Evolutionary conservation across 768 basidiomycete species (phyloP).

Genomic region (Rubroboletus pulcherrimus): DNA sequence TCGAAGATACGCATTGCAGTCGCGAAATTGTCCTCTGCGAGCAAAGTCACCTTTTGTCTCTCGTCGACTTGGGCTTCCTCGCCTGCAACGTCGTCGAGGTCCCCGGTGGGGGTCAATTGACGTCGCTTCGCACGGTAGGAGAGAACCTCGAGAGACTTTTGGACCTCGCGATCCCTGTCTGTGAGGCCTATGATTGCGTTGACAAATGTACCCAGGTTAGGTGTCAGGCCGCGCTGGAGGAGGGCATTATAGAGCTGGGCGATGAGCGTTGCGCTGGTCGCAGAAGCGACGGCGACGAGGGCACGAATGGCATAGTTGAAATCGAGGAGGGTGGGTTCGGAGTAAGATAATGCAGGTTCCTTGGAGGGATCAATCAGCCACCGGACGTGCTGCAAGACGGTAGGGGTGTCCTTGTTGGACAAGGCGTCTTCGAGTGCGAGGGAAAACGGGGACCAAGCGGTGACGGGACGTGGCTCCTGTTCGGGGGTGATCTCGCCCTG

Average conservation of each 20-base stretch:
- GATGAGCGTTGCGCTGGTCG: slow-evolving; percentile 51
- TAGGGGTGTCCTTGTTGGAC: slow-evolving; percentile 4
- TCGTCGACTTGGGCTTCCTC: slow-evolving; percentile 24
- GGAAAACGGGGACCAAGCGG: slow-evolving; percentile 18
- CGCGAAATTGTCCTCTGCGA: slow-evolving; percentile 64
- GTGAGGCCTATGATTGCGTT: slow-evolving; percentile 59
- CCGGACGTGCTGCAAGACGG: slow-evolving; percentile 14
- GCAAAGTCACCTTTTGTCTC: slow-evolving; percentile 41
- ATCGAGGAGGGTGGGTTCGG: slow-evolving; percentile 41
- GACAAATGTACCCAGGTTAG: slow-evolving; percentile 61
- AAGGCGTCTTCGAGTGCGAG: slow-evolving; percentile 19
- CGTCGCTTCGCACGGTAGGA: slow-evolving; percentile 40
- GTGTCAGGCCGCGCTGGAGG: slow-evolving; percentile 55
- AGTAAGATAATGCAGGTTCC: slow-evolving; percentile 27
- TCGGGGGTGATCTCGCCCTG: slow-evolving; percentile 13
- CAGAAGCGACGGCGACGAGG: slow-evolving; percentile 39
- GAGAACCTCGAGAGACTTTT: slow-evolving; percentile 40
- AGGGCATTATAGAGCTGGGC: slow-evolving; percentile 72
- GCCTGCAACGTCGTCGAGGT: slow-evolving; percentile 1
- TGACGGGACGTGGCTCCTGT: slow-evolving; percentile 25
- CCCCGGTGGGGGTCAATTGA: background rate
- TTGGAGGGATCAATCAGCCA: slow-evolving; percentile 33
- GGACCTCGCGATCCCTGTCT: slow-evolving; percentile 64
- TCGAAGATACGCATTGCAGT: slow-evolving; percentile 74
- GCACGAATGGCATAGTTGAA: slow-evolving; percentile 59